Percentiles rank a stretch among this genome's conserved stretches.
Evolutionary conservation across 306 rosid genomes (phyloP).

Genomic region (Castanea sativa): DNA sequence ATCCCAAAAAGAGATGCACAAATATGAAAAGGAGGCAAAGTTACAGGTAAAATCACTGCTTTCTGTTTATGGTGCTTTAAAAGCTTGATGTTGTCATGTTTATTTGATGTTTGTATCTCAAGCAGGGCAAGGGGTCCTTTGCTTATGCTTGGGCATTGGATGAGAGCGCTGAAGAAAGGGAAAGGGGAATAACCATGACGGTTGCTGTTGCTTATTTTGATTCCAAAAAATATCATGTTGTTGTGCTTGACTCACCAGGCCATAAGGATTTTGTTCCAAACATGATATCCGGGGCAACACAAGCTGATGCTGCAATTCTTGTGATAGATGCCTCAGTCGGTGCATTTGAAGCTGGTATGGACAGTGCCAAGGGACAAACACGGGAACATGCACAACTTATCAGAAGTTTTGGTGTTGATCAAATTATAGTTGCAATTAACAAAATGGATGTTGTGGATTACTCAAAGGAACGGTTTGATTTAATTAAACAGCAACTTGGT

Average conservation of each 20-base stretch:
- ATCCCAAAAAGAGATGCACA: conserved; percentile 92
- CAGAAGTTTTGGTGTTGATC: conserved; percentile 98
- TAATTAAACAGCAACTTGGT: conserved; percentile 69
- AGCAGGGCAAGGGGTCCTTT: conserved; percentile 95
- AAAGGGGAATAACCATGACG: conserved; percentile 96
- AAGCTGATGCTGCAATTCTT: conserved; percentile 95
- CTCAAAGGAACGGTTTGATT: conserved; percentile 84
- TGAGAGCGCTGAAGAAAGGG: conserved; percentile 97
- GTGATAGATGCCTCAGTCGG: conserved; percentile 92
- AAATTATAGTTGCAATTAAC: conserved; percentile 80
- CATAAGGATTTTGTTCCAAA: conserved; percentile 98
- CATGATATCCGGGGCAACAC: conserved; percentile 97
- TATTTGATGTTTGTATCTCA: conserved; percentile 6
- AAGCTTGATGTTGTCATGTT: conserved; percentile 16
- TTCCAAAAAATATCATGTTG: conserved; percentile 85
- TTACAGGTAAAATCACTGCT: conserved; percentile 47
- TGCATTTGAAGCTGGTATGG: conserved; percentile 91
- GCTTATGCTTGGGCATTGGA: conserved; percentile 99
- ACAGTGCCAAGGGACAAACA: conserved; percentile 83
- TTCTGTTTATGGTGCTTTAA: conserved; percentile 23
- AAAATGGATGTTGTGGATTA: conserved; percentile 90
- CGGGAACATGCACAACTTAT: conserved; percentile 92
- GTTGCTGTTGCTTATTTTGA: conserved; percentile 98
- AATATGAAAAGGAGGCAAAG: conserved; percentile 92
- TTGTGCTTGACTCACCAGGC: conserved; percentile 96